Percentiles rank a stretch among this genome's conserved stretches.
phyloP scores from a whole-genome alignment of 2,329 filamentous ascomycete genomes.

The Fusarium keratoplasticum region DNA sequence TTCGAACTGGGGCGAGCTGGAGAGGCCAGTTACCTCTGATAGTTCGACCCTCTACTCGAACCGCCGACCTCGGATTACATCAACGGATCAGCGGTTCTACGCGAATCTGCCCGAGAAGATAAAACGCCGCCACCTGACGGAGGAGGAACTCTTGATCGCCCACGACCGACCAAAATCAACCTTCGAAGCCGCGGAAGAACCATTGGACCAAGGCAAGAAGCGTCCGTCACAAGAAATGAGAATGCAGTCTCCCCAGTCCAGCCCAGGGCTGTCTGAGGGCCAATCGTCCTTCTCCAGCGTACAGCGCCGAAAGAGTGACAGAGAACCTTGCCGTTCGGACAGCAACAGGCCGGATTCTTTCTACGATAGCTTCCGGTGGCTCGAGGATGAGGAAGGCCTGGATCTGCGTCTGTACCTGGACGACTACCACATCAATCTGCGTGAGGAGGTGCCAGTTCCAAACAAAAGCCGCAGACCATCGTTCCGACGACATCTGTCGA shows the following conservation, averaged over 20 bases:
- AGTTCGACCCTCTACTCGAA: slow-evolving; percentile 17
- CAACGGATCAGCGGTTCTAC: slow-evolving; percentile 75
- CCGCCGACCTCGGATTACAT: slow-evolving; percentile 53
- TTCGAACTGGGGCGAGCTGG: slow-evolving; percentile 29
- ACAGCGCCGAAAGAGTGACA: slow-evolving; percentile 36
- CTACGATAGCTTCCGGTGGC: slow-evolving; percentile 77
- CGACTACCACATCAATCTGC: slow-evolving; percentile 75
- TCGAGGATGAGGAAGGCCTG: slow-evolving; percentile 78
- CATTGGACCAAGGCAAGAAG: slow-evolving; percentile 36
- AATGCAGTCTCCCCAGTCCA: slow-evolving; percentile 38
- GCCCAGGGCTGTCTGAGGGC: slow-evolving; percentile 36
- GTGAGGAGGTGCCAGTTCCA: slow-evolving; percentile 59
- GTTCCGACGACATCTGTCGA: slow-evolving; percentile 78
- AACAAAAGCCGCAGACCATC: slow-evolving; percentile 65
- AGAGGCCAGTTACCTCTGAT: slow-evolving; percentile 35
- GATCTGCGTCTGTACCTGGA: slow-evolving; percentile 75
- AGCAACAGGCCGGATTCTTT: slow-evolving; percentile 62
- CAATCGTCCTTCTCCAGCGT: slow-evolving; percentile 42
- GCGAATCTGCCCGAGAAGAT: slow-evolving; percentile 78
- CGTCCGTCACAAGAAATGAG: slow-evolving; percentile 38
- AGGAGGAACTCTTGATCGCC: slow-evolving; percentile 76
- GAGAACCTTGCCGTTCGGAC: slow-evolving; percentile 26
- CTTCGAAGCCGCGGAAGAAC: slow-evolving; percentile 52
- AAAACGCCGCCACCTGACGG: slow-evolving; percentile 75
- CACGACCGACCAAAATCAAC: slow-evolving; percentile 39